These are phyloP conservation scores for Conringia planisiliqua DNA, from an alignment of 345 rosid genomes.

Conservation along the genomic window DNA sequence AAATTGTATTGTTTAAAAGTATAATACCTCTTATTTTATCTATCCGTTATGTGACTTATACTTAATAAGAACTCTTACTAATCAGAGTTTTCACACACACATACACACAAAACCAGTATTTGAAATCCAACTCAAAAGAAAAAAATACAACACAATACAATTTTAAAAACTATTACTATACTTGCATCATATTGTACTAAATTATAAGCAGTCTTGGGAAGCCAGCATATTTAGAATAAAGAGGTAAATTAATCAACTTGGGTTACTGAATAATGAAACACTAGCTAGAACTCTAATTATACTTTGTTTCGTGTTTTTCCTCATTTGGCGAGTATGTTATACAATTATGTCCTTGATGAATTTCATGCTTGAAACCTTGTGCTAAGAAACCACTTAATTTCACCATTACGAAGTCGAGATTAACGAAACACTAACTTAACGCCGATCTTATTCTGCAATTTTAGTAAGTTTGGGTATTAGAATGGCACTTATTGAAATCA, in stretches of 20 bases:
- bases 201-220: neutral
- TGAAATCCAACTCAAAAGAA: neutral
- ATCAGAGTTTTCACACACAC: neutral
- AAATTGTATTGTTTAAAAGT: neutral
- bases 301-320: slow-evolving; percentile 11
- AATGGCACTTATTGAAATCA: slow-evolving; percentile 1
- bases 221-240: neutral
- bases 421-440: neutral
- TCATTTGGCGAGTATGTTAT: neutral
- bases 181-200: neutral
- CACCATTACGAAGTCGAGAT: slow-evolving; percentile 2
- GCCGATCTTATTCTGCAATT: neutral
- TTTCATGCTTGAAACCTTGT: slow-evolving; percentile 27
- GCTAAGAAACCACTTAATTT: slow-evolving; percentile 2
- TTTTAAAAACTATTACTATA: neutral
- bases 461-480: slow-evolving; percentile 9
- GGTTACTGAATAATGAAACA: slow-evolving; percentile 4
- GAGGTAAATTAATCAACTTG: slow-evolving; percentile 14
- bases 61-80: neutral
- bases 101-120: neutral
- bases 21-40: neutral
- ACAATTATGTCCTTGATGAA: neutral
- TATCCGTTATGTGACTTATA: neutral
- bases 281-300: neutral
- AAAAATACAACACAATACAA: neutral